Percentiles rank a stretch among this genome's conserved stretches.
Conservation (phyloP, 176 grass and related monocot genomes). For the Aechmea fasciata region DNA sequence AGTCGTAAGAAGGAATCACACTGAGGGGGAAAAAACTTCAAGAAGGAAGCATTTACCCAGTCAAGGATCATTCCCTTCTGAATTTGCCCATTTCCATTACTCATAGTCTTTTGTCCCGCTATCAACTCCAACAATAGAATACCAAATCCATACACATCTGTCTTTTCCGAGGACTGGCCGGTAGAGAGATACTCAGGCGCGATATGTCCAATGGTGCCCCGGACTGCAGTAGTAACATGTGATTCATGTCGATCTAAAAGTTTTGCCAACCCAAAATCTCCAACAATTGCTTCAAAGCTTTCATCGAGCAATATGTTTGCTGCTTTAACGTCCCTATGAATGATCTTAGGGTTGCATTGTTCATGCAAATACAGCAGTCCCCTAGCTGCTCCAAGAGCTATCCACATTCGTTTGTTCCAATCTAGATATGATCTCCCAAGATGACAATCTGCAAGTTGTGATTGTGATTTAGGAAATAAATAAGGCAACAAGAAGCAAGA, state of each 20-base stretch:
- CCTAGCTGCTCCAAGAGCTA: conserved; percentile 79
- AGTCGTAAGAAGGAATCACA: neutral
- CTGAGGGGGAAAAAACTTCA: neutral
- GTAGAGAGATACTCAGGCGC: conserved; percentile 97
- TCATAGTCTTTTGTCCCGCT: conserved; percentile 75
- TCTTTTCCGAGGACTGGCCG: conserved; percentile 93
- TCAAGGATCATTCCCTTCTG: conserved; percentile 97
- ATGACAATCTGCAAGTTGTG: conserved; percentile 45
- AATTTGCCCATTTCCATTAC: conserved; percentile 54
- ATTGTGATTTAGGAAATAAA: neutral
- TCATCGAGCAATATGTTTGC: conserved; percentile 94
- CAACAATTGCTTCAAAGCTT: conserved; percentile 82
- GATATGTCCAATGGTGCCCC: conserved; percentile 91
- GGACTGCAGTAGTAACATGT: conserved; percentile 84
- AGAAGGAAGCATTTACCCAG: conserved; percentile 42
- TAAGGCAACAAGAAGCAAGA: neutral
- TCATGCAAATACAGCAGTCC: conserved; percentile 91
- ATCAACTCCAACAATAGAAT: conserved; percentile 90
- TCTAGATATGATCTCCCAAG: conserved; percentile 65
- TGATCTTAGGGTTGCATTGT: conserved; percentile 97
- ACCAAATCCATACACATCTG: conserved; percentile 93
- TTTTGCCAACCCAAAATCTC: conserved; percentile 96
- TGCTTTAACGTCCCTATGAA: conserved; percentile 93
- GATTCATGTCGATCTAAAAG: conserved; percentile 88
- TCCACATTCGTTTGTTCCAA: conserved; percentile 77